phyloP scores from a whole-genome alignment of 495 filamentous ascomycete species.

The Achaetomiella virescens region DNA sequence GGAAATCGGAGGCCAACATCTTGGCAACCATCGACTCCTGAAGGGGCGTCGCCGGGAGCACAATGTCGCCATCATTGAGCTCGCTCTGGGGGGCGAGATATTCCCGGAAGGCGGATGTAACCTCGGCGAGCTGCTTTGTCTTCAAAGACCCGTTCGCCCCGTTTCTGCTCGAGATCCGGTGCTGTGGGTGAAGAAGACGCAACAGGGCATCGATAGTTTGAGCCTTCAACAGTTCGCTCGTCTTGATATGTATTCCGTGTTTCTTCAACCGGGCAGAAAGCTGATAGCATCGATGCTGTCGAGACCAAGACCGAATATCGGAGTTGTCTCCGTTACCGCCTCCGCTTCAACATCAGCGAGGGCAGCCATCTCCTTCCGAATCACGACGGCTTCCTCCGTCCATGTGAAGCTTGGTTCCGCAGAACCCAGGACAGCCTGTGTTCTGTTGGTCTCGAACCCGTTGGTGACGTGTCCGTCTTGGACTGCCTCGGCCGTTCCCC shows the following conservation, averaged over 20 bases:
- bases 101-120: background rate
- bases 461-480: background rate
- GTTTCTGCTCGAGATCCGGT: background rate
- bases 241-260: constrained; percentile 50
- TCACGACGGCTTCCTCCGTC: constrained; percentile 40
- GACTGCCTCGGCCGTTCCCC: background rate
- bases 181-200: background rate
- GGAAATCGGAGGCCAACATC: constrained; percentile 60
- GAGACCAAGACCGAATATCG: constrained; percentile 57
- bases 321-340: constrained; percentile 47
- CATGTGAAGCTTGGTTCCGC: constrained; percentile 40
- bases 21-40: constrained; percentile 79
- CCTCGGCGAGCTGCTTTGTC: background rate
- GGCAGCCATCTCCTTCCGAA: constrained; percentile 54
- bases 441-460: background rate
- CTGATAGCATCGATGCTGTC: constrained; percentile 66
- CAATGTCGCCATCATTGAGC: constrained; percentile 37
- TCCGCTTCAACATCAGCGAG: constrained; percentile 49
- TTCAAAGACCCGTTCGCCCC: background rate
- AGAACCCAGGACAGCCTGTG: background rate
- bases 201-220: constrained; percentile 47
- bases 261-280: constrained; percentile 59
- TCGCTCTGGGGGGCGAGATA: constrained; percentile 1
- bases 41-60: constrained; percentile 63
- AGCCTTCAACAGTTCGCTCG: constrained; percentile 63